phyloP scores from a whole-genome alignment of 768 basidiomycete genomes.

The Crucibulum laeve region DNA sequence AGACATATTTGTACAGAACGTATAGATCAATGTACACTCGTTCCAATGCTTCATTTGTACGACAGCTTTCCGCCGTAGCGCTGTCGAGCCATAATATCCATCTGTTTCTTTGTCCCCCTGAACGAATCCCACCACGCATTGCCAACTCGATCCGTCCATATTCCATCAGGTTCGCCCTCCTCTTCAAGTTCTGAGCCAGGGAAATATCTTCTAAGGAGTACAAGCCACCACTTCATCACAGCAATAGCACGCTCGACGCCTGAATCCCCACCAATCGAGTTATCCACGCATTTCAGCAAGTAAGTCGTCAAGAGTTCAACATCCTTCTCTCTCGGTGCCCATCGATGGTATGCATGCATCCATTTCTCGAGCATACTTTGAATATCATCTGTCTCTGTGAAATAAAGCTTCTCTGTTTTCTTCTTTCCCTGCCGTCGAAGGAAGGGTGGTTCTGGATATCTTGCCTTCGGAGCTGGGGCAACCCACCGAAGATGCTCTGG shows the following conservation, averaged over 20 bases:
- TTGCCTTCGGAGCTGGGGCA: slow-evolving; percentile 54
- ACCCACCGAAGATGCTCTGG: slow-evolving; percentile 30
- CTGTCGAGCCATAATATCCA: slow-evolving; percentile 61
- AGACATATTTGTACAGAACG: no score
- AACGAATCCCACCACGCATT: slow-evolving; percentile 83
- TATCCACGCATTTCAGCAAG: slow-evolving; percentile 63
- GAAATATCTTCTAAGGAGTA: slow-evolving; percentile 64
- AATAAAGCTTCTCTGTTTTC: slow-evolving; percentile 51
- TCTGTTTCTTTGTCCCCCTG: slow-evolving; percentile 57
- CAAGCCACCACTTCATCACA: slow-evolving; percentile 80
- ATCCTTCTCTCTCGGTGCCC: slow-evolving; percentile 70
- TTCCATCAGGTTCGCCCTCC: slow-evolving; percentile 24
- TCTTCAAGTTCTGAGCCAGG: slow-evolving; percentile 46
- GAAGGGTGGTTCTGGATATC: slow-evolving; percentile 41
- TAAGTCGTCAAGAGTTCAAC: slow-evolving; percentile 72
- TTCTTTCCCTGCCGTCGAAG: slow-evolving; percentile 57
- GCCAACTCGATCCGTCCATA: slow-evolving; percentile 43
- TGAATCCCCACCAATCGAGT: slow-evolving; percentile 45
- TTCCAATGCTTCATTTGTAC: slow-evolving; percentile 39
- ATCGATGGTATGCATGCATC: slow-evolving; percentile 60
- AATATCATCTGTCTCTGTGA: slow-evolving; percentile 68
- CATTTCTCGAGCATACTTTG: slow-evolving; percentile 69
- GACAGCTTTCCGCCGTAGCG: slow-evolving; percentile 73
- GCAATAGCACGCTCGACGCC: slow-evolving; percentile 66
- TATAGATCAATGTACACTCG: background rate